Evolutionary conservation across 2,329 filamentous ascomycete species (phyloP).

Genomic region (Coleophoma crateriformis): DNA sequence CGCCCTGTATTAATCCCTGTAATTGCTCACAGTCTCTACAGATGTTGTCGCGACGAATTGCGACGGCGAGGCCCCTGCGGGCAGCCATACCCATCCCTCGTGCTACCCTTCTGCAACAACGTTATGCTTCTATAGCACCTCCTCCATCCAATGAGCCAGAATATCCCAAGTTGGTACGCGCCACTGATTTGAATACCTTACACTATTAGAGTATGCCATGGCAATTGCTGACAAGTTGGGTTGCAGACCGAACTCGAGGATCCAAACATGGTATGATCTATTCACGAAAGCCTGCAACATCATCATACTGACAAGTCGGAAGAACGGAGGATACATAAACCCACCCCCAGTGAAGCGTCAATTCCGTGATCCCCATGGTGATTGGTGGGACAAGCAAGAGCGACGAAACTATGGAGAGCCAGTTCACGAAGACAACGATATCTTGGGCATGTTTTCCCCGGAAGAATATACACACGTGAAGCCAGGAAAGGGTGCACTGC

Average conservation of each 20-base stretch:
- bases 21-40: constrained; percentile 21
- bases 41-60: constrained; percentile 59
- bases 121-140: constrained; percentile 25
- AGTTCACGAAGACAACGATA: constrained; percentile 93
- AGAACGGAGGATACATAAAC: constrained; percentile 85
- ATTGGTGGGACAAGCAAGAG: constrained; percentile 98
- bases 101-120: constrained; percentile 49
- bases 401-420: constrained; percentile 95
- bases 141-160: constrained; percentile 11
- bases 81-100: constrained; percentile 41
- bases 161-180: constrained; percentile 23
- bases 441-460: constrained; percentile 82
- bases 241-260: constrained; percentile 51
- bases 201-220: not conserved
- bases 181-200: too few species aligned
- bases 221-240: constrained; percentile 12
- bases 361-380: constrained; percentile 85
- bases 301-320: constrained; percentile 4
- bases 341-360: constrained; percentile 77
- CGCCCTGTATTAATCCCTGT: not conserved
- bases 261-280: constrained; percentile 56
- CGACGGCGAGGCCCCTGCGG: constrained; percentile 42
- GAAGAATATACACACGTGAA: constrained; percentile 83
- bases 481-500: constrained; percentile 62
- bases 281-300: not conserved